Evolutionary conservation across 163 green algal species (phyloP).

Genomic region (Prototheca cutis): DNA sequence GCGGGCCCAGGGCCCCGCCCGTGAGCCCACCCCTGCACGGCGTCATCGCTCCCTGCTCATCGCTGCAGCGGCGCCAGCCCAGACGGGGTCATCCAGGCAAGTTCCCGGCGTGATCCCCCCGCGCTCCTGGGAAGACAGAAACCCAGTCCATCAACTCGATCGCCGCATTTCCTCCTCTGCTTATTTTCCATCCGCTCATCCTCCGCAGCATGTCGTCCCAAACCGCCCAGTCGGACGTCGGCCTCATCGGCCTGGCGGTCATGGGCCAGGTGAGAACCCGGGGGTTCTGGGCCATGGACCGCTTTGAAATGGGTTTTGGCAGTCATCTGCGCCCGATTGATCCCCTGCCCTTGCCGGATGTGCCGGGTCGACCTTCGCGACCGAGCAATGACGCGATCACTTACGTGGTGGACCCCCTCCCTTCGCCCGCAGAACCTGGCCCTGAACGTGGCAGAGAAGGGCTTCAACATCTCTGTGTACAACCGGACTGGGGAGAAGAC

Average conservation of each 20-base stretch:
- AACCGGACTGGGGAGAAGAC: slow-evolving; percentile 91
- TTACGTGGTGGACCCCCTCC: not conserved
- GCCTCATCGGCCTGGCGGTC: slow-evolving; percentile 90
- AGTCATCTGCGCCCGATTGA: too few relatives aligned
- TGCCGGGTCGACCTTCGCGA: too few relatives aligned
- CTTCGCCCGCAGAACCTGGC: slow-evolving; percentile 84
- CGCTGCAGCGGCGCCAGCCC: too few relatives aligned
- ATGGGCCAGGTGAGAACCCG: slow-evolving; percentile 89
- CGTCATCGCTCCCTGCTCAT: too few relatives aligned
- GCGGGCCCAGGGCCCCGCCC: too few relatives aligned
- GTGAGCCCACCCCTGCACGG: too few relatives aligned
- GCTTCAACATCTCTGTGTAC: slow-evolving; percentile 94
- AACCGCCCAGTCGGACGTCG: slow-evolving; percentile 53
- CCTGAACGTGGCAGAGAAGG: slow-evolving; percentile 96
- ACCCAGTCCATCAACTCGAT: too few relatives aligned
- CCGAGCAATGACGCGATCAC: not conserved
- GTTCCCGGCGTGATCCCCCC: too few relatives aligned
- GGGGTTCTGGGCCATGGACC: too few relatives aligned
- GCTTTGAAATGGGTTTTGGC: not conserved
- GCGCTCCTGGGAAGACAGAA: too few relatives aligned
- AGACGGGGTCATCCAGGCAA: too few relatives aligned
- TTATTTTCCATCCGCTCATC: not conserved
- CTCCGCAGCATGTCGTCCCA: slow-evolving; percentile 9
- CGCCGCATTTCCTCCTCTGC: not conserved
- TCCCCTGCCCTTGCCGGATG: too few relatives aligned